Percentiles rank a stretch among this genome's conserved stretches.
These are phyloP conservation scores for Trichoderma harzianum DNA, from an alignment of 2,329 filamentous ascomycete genomes.

Conservation along the genomic window DNA sequence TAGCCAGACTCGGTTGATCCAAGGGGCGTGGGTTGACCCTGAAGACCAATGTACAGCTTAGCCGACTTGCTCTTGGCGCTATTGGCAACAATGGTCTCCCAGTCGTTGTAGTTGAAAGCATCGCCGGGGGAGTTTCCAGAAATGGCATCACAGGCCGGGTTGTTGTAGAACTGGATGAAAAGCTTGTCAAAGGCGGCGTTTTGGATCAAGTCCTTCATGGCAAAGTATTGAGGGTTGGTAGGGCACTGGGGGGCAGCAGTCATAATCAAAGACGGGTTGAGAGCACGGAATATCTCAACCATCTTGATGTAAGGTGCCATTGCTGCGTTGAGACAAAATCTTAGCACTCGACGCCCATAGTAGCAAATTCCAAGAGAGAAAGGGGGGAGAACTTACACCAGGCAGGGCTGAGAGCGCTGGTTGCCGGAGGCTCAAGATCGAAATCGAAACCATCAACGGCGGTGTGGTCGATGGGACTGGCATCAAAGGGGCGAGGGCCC, in stretches of 20 bases:
- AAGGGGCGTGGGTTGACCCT: slow-evolving; percentile 26
- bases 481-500: slow-evolving; percentile 40
- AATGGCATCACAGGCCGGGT: slow-evolving; percentile 37
- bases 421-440: slow-evolving; percentile 34
- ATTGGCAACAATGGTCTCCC: slow-evolving; percentile 34
- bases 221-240: slow-evolving; percentile 26
- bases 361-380: neutral
- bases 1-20: slow-evolving; percentile 33
- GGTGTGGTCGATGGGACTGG: slow-evolving; percentile 24
- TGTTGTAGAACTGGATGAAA: slow-evolving; percentile 52
- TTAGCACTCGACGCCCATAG: neutral
- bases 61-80: slow-evolving; percentile 38
- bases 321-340: slow-evolving; percentile 22
- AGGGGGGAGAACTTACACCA: slow-evolving; percentile 25
- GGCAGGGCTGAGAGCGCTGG: slow-evolving; percentile 20
- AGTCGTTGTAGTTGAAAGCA: slow-evolving; percentile 43
- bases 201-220: slow-evolving; percentile 38
- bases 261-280: slow-evolving; percentile 35
- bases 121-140: slow-evolving; percentile 28
- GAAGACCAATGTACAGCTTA: slow-evolving; percentile 46
- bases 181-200: slow-evolving; percentile 41
- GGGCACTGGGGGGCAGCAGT: slow-evolving; percentile 47
- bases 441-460: slow-evolving; percentile 43
- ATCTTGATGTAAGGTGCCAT: slow-evolving; percentile 38
- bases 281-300: slow-evolving; percentile 35